These are phyloP conservation scores for Nemania sp. DNA, from an alignment of 2,329 filamentous ascomycete species.

Conservation along the genomic window DNA sequence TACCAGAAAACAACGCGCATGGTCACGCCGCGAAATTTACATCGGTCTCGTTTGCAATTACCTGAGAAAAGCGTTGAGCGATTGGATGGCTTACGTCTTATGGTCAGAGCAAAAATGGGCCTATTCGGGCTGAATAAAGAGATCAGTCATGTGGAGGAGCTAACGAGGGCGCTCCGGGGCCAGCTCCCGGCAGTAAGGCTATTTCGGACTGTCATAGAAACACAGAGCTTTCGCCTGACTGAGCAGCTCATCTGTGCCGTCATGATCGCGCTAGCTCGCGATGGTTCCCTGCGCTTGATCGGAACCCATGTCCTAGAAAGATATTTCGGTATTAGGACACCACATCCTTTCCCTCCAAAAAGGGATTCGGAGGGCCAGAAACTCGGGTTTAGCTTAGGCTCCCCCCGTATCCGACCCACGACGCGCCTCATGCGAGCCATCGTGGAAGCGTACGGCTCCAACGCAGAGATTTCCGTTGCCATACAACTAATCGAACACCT, in stretches of 20 bases:
- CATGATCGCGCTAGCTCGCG: slow-evolving; percentile 58
- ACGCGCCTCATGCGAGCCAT: slow-evolving; percentile 70
- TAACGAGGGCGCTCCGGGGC: slow-evolving; percentile 48
- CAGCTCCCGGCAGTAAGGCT: slow-evolving; percentile 47
- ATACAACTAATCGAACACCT: slow-evolving; percentile 72
- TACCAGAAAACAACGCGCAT: slow-evolving; percentile 58
- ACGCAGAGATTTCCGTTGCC: slow-evolving; percentile 70
- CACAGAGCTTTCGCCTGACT: slow-evolving; percentile 50
- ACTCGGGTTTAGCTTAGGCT: neutral
- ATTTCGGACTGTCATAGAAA: slow-evolving; percentile 45
- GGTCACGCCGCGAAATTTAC: slow-evolving; percentile 56
- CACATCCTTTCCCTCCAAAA: slow-evolving; percentile 10
- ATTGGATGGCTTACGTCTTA: slow-evolving; percentile 44
- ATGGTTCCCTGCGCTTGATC: slow-evolving; percentile 52
- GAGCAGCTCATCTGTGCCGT: slow-evolving; percentile 57
- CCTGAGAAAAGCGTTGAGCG: slow-evolving; percentile 2
- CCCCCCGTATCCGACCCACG: slow-evolving; percentile 61
- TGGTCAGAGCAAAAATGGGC: slow-evolving; percentile 30
- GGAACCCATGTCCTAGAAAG: slow-evolving; percentile 47
- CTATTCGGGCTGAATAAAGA: slow-evolving; percentile 52
- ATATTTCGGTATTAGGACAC: slow-evolving; percentile 48
- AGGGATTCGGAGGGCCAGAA: neutral
- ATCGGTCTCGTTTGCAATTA: slow-evolving; percentile 43
- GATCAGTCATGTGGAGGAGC: slow-evolving; percentile 45
- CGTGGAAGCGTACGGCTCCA: slow-evolving; percentile 76